Percentiles rank a stretch among this genome's conserved stretches.
These are phyloP conservation scores for Daldinia bambusicola DNA, from an alignment of 495 filamentous ascomycete species.

Conservation along the genomic window DNA sequence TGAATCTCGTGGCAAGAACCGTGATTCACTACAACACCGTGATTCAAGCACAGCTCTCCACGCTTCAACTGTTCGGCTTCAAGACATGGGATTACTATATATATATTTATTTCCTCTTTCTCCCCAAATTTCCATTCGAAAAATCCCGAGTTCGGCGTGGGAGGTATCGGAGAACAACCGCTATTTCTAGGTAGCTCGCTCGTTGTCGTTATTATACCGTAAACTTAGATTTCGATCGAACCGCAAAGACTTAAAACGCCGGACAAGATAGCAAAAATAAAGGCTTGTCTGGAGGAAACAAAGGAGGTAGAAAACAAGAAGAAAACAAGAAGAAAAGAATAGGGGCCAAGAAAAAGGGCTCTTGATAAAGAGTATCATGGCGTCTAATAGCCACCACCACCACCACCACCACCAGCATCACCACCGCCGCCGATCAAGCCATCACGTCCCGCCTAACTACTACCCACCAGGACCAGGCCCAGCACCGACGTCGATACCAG, in stretches of 20 bases:
- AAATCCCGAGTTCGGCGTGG: background rate
- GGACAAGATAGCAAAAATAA: too few relatives aligned
- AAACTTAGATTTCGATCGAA: too few relatives aligned
- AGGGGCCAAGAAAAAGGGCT: background rate
- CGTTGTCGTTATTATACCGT: too few relatives aligned
- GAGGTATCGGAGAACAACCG: background rate
- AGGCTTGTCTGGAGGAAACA: background rate
- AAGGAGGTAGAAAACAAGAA: background rate
- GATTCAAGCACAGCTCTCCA: background rate
- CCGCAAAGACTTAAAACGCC: too few relatives aligned
- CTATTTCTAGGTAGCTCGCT: too few relatives aligned
- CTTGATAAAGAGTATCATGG: background rate
- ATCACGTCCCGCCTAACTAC: too few relatives aligned
- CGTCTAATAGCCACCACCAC: background rate
- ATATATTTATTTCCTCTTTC: background rate
- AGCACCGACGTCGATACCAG: too few relatives aligned
- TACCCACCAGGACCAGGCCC: too few relatives aligned
- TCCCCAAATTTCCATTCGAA: background rate
- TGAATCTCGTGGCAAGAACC: background rate
- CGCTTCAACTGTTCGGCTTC: background rate
- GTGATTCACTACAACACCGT: constrained; percentile 1
- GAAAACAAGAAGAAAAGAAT: background rate
- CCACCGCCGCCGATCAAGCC: background rate
- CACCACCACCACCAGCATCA: background rate
- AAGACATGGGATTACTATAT: background rate